Percentiles rank a stretch among this genome's conserved stretches.
Evolutionary conservation across 2,329 filamentous ascomycete species (phyloP).

Genomic region (Aspergillus nomiae): DNA sequence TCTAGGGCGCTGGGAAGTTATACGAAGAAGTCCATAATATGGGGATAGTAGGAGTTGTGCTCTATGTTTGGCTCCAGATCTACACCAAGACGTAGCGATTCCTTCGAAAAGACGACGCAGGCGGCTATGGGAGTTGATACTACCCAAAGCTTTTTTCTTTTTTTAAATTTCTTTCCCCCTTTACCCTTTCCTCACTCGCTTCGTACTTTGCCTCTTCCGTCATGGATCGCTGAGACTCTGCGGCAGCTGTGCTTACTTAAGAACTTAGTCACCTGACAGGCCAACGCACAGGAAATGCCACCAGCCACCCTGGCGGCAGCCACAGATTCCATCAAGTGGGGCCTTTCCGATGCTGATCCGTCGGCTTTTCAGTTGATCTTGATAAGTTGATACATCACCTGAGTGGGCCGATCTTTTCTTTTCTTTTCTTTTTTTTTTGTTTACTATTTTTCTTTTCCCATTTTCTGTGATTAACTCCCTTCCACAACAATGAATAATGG

Average conservation of each 20-base stretch:
- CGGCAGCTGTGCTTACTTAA: conserved; percentile 17
- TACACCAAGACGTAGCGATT: background rate
- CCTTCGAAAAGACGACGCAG: background rate
- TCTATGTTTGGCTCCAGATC: background rate
- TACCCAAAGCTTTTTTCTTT: conserved; percentile 1
- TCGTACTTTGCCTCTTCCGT: conserved; percentile 20
- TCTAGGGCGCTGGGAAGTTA: background rate
- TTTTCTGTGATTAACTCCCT: conserved; percentile 1
- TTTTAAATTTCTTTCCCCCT: background rate
- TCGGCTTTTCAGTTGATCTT: conserved; percentile 28
- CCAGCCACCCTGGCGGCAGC: conserved; percentile 19
- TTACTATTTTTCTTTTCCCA: background rate
- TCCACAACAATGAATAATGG: background rate
- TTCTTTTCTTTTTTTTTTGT: background rate
- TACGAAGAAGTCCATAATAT: background rate
- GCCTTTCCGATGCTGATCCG: conserved; percentile 26
- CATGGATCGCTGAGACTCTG: conserved; percentile 19
- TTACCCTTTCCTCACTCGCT: background rate
- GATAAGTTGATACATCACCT: conserved; percentile 32
- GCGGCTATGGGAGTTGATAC: background rate
- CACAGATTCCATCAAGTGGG: conserved; percentile 26
- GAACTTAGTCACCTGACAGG: conserved; percentile 3
- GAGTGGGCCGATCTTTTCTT: conserved; percentile 23
- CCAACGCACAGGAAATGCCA: conserved; percentile 3
- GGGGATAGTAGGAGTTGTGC: background rate